Base-by-base conservation (phyloP, 2,329 filamentous ascomycete genomes). In the Fusarium sp. region DNA sequence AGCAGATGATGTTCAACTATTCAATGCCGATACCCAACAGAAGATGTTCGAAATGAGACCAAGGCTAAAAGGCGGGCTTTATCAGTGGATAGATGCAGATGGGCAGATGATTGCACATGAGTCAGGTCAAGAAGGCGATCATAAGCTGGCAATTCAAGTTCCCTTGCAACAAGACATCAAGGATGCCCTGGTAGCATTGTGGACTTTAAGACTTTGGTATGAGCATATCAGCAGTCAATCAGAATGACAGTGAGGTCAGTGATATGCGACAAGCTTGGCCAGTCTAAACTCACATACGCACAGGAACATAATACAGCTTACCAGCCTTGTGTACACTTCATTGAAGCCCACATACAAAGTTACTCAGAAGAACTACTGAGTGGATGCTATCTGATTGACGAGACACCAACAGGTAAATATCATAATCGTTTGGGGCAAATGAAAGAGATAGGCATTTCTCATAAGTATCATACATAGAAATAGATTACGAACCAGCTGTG, bases 131-230 rank as follows among this genome's bases (percentile, higher is more conserved):
- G 54, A 15, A 1, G 27, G 22, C 2, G 14, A 31, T 2, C 22
- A 49, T 9, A 63, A 31, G 36, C 25, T 72, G 3, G 33, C 54
- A 5, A 46, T 74, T 3, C 42, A 60, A 20, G 12, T 22, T 3
- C 27, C 50, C 12, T 15, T 74, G 0, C 12, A 36, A 1, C 31
- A 52, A 39, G 31, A 33, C 3, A 41, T 44, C 4, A 60, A 20
- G n/a, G 64, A 72, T 11, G 57, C 49, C 11, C 25, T 73, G 6
- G 68, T 55, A 9, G 71, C 71, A 4, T 15, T 66, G 14, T 73
- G 71, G 71, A 45, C 45, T 1, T 47, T 73, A 38, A 66, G 61
- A n/a, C 33, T 74, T 18, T 74, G 71, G 68, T 42, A 73, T 31
- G 35, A 66, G 15, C 29, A 49, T 27, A 27, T 39, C 2, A 46